A percentile compares a stretch with the other conserved stretches of the same genome.
Conservation (phyloP, 2,329 filamentous ascomycete genomes). For the Monosporascus sp. region DNA sequence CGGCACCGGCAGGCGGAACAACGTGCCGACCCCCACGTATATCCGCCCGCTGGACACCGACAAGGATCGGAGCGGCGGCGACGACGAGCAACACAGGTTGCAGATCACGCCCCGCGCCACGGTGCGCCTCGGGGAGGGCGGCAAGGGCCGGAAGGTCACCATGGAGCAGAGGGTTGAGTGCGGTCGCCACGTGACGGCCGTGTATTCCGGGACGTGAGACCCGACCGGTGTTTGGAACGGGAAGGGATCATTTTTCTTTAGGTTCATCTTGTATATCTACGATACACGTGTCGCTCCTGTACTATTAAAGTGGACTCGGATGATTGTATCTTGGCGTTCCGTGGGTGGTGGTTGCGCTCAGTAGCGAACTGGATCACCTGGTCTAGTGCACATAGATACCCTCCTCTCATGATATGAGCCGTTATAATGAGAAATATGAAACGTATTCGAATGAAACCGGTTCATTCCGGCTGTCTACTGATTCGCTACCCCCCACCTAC, state of each 20-base stretch:
- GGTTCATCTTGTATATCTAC: not conserved
- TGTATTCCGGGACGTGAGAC: slow-evolving; percentile 59
- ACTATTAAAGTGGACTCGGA: no score
- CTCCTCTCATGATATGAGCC: no score
- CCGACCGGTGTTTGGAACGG: no score
- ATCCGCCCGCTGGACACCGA: slow-evolving; percentile 68
- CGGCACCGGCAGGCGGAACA: slow-evolving; percentile 83
- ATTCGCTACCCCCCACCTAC: no score
- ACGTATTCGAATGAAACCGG: no score
- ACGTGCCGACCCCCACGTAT: slow-evolving; percentile 68
- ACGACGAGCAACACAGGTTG: slow-evolving; percentile 64
- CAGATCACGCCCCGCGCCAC: slow-evolving; percentile 73
- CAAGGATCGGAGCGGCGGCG: slow-evolving; percentile 48
- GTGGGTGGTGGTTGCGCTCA: no score
- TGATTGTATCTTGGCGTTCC: no score
- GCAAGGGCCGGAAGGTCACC: slow-evolving; percentile 61
- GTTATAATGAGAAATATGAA: no score
- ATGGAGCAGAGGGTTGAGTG: slow-evolving; percentile 87
- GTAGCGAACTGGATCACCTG: no score
- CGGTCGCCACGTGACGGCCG: slow-evolving; percentile 72
- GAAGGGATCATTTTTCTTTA: not conserved
- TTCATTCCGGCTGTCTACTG: no score
- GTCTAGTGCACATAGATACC: no score
- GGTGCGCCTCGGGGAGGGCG: slow-evolving; percentile 54
- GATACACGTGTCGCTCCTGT: not conserved